These are phyloP conservation scores for Aureobasidium sp. DNA, from an alignment of 2,329 filamentous ascomycete species.

Conservation along the genomic window DNA sequence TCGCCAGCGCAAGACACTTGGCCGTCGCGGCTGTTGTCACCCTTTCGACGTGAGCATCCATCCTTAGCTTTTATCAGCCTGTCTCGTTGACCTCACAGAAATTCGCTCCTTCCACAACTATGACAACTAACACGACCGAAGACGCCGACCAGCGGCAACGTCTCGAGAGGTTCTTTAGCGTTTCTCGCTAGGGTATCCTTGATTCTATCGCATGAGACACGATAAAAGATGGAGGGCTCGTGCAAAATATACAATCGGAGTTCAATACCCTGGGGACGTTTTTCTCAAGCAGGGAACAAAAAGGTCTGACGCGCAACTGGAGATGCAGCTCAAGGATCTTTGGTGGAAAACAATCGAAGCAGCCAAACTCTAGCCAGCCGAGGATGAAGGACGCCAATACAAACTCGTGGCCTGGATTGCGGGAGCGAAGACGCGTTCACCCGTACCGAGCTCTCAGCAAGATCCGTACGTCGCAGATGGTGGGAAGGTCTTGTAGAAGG, in stretches of 20 bases:
- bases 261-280: not conserved
- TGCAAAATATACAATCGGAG: not conserved
- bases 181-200: not conserved
- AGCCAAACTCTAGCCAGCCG: not conserved
- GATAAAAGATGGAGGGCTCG: not conserved
- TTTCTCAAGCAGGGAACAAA: not conserved
- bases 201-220: not conserved
- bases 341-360: not conserved
- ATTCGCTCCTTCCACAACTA: not conserved
- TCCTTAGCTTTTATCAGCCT: not conserved
- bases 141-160: not conserved
- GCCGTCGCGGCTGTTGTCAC: not conserved
- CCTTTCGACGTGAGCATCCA: too few species aligned
- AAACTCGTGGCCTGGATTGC: not conserved
- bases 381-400: not conserved
- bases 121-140: not conserved
- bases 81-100: not conserved
- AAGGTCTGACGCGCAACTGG: not conserved
- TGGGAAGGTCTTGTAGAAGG: not conserved
- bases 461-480: not conserved
- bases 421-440: not conserved
- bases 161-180: not conserved
- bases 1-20: not conserved
- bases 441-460: not conserved
- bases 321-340: not conserved